Evolutionary conservation across 1,284 basidiomycete species (phyloP), one percentile per base, ranked within the genome.

Genomic region (Tranzscheliella williamsii): DNA sequence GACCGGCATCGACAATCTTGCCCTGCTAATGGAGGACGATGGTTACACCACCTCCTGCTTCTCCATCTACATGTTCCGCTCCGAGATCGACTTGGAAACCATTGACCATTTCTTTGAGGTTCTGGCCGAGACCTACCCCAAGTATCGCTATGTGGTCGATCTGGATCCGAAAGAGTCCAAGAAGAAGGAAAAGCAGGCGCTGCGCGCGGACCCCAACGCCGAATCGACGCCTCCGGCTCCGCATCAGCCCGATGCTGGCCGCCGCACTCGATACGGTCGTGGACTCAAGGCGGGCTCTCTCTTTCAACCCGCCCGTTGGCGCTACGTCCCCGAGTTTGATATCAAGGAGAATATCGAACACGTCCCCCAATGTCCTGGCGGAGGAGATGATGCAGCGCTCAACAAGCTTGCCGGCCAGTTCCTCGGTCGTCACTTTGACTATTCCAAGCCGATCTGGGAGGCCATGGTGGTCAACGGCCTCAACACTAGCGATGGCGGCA

Each of bases 41-140:
- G 40, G 60, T 13, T 76, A 74, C 55, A 72, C 72, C 30, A 64
- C 66, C 20, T 73, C 63, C 32, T 76, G 74, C 58, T 76, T 70
- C 60, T 74, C 72, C 38, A 72, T 76, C 37, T 76, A 76, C 67
- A 57, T 73, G 49, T 76, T 76, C 64, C 66, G 66, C 33, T 49
- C 70, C 21, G 61, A 62, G 36, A 56, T 76, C 39, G 73, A 75
- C 41, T 54, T 68, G 40, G 52, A 64, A 42, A 75, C 74, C 3
- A 64, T 75, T 38, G 51, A 64, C 24, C 62, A 69, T 38, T 76
- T 76, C 45, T 75, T 76, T 47, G 63, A 72, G 38, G 62, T 67
- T 24, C 61, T 76, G 4, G 66, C 65, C 17, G 52, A 73, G 44
- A 61, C 67, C 16, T 76, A 75, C 27, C 73, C 73, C 17, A 75